A percentile compares a stretch with the other conserved stretches of the same genome.
phyloP scores from a whole-genome alignment of 2,329 filamentous ascomycete genomes.

The Fusarium pininemorale region DNA sequence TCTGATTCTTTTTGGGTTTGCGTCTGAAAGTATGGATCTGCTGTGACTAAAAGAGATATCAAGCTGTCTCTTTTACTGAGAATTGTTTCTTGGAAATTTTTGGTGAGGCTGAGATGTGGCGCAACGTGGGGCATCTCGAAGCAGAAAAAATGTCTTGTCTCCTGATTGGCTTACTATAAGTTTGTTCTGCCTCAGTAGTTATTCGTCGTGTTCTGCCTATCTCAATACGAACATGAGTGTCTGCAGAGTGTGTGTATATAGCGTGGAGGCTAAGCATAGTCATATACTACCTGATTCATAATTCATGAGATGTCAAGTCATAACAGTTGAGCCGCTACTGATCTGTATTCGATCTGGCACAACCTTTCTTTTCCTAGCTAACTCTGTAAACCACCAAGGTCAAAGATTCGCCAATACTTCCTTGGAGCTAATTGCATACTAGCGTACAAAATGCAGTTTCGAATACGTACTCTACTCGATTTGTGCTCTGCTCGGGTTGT shows the following conservation, averaged over 20 bases:
- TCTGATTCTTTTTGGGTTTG: neutral
- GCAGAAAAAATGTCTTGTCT: neutral
- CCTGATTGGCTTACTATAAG: conserved; percentile 5
- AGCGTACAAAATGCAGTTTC: neutral
- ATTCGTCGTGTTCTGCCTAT: neutral
- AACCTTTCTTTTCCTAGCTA: neutral
- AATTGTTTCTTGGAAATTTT: conserved; percentile 28
- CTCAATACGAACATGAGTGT: neutral
- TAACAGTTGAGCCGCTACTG: neutral
- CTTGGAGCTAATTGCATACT: neutral
- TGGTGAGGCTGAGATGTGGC: conserved; percentile 30
- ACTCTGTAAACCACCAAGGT: neutral
- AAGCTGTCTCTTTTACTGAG: conserved; percentile 2
- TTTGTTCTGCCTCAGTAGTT: neutral
- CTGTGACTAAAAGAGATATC: conserved; percentile 6
- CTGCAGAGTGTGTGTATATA: neutral
- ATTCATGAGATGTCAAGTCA: too few species aligned
- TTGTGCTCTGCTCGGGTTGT: neutral
- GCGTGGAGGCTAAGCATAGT: neutral
- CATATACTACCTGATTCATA: neutral
- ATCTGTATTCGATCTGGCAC: neutral
- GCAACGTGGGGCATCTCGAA: conserved; percentile 11
- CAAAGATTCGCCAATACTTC: neutral
- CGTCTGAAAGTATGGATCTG: conserved; percentile 2
- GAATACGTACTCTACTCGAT: neutral